Evolutionary conservation across 169 alveolate species (phyloP).

Genomic region (Plasmodium malariae): DNA sequence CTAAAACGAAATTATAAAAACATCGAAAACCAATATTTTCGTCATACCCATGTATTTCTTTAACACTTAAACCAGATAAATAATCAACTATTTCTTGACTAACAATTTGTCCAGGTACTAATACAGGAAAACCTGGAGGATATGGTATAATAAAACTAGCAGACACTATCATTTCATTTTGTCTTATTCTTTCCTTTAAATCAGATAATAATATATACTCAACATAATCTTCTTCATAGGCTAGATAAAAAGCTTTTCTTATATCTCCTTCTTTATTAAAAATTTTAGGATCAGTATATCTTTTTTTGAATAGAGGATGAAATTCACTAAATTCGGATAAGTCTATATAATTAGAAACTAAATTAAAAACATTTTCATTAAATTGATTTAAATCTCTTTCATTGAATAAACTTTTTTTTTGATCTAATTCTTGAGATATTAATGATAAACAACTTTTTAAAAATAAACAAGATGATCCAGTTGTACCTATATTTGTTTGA

Average conservation of each 20-base stretch:
- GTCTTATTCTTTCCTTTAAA: conserved; percentile 41
- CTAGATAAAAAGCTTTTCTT: conserved; percentile 78
- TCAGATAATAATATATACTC: conserved; percentile 56
- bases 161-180: conserved; percentile 61
- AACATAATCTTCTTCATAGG: conserved; percentile 79
- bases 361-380: conserved; percentile 73
- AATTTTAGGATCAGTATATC: conserved; percentile 6
- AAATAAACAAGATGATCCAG: conserved; percentile 79
- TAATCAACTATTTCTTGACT: conserved; percentile 76
- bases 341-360: conserved; percentile 63
- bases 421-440: conserved; percentile 72
- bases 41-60: conserved; percentile 81
- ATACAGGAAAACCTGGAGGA: conserved; percentile 82
- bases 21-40: conserved; percentile 73
- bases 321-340: conserved; percentile 69
- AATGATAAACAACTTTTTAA: conserved; percentile 76
- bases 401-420: conserved; percentile 48
- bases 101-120: conserved; percentile 81
- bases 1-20: conserved; percentile 59
- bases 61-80: conserved; percentile 77
- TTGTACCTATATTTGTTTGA: conserved; percentile 82
- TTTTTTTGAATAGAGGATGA: conserved; percentile 65
- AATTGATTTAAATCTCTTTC: conserved; percentile 77
- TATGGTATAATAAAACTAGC: conserved; percentile 82
- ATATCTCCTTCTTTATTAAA: conserved; percentile 79